These are phyloP conservation scores for Dittrichia graveolens DNA, from an alignment of 129 eudicot genomes.

Conservation along the genomic window DNA sequence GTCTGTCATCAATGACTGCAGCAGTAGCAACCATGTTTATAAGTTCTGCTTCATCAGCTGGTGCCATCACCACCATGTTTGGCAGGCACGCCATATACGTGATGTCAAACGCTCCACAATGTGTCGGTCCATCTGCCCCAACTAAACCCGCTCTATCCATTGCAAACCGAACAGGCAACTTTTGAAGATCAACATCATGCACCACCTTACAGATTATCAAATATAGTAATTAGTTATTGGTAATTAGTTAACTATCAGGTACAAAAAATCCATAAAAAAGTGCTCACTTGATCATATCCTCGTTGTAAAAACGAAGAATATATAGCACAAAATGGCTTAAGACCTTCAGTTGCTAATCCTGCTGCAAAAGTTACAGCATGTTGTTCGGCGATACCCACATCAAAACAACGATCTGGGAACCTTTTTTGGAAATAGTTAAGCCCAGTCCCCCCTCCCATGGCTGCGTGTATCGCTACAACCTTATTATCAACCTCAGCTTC, in stretches of 20 bases:
- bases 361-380: slow-evolving; percentile 96
- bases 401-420: slow-evolving; percentile 84
- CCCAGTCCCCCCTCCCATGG: slow-evolving; percentile 98
- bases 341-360: slow-evolving; percentile 82
- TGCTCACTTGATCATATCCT: slow-evolving; percentile 79
- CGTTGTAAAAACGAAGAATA: slow-evolving; percentile 82
- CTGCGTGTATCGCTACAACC: slow-evolving; percentile 85
- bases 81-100: slow-evolving; percentile 91
- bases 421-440: slow-evolving; percentile 69
- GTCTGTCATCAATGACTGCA: slow-evolving; percentile 79
- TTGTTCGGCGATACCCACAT: slow-evolving; percentile 89
- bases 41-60: slow-evolving; percentile 82
- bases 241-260: neutral
- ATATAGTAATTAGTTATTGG: neutral
- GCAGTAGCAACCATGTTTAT: slow-evolving; percentile 89
- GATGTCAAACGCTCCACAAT: slow-evolving; percentile 90
- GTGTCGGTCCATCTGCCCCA: slow-evolving; percentile 95
- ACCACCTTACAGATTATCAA: slow-evolving; percentile 52
- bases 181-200: slow-evolving; percentile 89
- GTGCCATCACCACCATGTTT: slow-evolving; percentile 95
- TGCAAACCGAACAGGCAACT: slow-evolving; percentile 81
- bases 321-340: slow-evolving; percentile 87
- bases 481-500: slow-evolving; percentile 71
- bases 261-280: neutral
- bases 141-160: slow-evolving; percentile 91